Conservation (phyloP, 371 early-diverging fungal species). For the Mucor circinelloides region DNA sequence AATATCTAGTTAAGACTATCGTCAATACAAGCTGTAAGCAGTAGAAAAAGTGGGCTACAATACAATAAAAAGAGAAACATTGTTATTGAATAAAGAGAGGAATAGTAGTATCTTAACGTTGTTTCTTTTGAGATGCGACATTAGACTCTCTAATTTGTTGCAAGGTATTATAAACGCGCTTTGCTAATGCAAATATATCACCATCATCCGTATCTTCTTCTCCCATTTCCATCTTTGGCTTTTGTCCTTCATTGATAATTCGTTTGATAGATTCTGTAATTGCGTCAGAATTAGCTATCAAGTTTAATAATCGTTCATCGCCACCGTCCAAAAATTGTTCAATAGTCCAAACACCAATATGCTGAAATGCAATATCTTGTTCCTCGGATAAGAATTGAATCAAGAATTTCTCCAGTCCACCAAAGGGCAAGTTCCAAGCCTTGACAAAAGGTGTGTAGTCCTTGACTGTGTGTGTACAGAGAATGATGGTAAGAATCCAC, state of each 20-base stretch:
- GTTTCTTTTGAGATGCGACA: conserved; percentile 5
- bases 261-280: conserved; percentile 38
- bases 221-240: conserved; percentile 12
- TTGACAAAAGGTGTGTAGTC: conserved; percentile 71
- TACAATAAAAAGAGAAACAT: no score
- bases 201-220: conserved; percentile 43
- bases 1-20: no score
- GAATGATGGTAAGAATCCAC: no score
- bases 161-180: conserved; percentile 36
- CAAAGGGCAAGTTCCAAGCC: conserved; percentile 70
- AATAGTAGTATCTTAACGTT: background rate
- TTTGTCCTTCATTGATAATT: conserved; percentile 33
- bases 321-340: conserved; percentile 79
- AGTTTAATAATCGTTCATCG: conserved; percentile 35
- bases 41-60: no score
- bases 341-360: conserved; percentile 91
- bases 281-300: conserved; percentile 34
- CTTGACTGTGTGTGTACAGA: conserved; percentile 46
- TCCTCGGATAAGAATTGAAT: conserved; percentile 69
- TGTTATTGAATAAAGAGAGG: background rate
- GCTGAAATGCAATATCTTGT: conserved; percentile 76
- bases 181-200: conserved; percentile 47
- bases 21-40: no score
- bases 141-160: conserved; percentile 15
- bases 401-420: conserved; percentile 75